These are phyloP conservation scores for Trametes pubescens DNA, from an alignment of 1,284 basidiomycete genomes.

Conservation along the genomic window DNA sequence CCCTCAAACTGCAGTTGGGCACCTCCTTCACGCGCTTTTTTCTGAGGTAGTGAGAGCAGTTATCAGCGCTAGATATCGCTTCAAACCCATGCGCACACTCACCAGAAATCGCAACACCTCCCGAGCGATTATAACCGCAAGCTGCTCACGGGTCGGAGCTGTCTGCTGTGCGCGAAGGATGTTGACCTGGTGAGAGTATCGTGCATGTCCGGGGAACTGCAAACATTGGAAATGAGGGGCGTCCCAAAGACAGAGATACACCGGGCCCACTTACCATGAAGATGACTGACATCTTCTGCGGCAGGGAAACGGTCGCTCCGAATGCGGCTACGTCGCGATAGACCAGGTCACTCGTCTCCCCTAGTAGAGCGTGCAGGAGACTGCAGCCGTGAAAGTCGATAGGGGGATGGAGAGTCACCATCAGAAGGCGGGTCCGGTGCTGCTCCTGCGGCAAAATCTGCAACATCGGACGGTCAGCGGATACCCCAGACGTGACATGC, in stretches of 20 bases:
- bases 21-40: not conserved
- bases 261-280: not conserved
- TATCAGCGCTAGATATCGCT: not conserved
- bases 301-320: not conserved
- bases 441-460: not conserved
- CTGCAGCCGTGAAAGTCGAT: not conserved
- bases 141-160: conserved; percentile 1
- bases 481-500: too few relatives aligned
- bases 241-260: too few relatives aligned
- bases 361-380: not conserved
- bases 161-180: not conserved
- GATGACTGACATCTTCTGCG: conserved; percentile 7
- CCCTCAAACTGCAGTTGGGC: not conserved
- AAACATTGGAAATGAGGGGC: not conserved
- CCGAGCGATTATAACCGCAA: not conserved
- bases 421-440: not conserved
- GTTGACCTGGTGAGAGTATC: conserved; percentile 2
- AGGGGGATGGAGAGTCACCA: not conserved
- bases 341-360: not conserved
- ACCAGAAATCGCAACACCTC: conserved; percentile 4
- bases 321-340: not conserved
- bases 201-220: not conserved
- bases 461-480: not conserved
- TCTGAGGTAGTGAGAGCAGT: not conserved
- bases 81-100: not conserved